phyloP scores from a whole-genome alignment of 768 basidiomycete genomes.

The Nidula microcarpa region DNA sequence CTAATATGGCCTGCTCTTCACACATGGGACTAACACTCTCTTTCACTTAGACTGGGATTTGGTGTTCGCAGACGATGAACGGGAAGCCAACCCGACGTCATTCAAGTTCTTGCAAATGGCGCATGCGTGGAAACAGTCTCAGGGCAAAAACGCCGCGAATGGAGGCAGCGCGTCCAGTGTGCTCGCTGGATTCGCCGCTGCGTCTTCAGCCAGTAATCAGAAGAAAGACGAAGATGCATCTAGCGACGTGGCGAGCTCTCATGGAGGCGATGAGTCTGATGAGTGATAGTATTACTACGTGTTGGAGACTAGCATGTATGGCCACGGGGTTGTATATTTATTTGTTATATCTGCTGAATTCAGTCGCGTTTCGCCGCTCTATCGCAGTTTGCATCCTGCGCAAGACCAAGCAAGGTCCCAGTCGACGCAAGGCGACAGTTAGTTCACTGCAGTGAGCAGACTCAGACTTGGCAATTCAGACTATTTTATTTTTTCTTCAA shows the following conservation, averaged over 20 bases:
- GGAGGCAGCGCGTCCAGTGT: conserved; percentile 26
- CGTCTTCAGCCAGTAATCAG: conserved; percentile 11
- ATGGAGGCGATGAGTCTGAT: conserved; percentile 27
- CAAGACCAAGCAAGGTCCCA: too few relatives aligned
- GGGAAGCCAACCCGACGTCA: conserved; percentile 86
- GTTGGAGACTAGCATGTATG: too few relatives aligned
- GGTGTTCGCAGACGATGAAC: conserved; percentile 94
- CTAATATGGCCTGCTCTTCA: background rate
- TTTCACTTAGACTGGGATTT: conserved; percentile 80
- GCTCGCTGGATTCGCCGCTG: conserved; percentile 48
- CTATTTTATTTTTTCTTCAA: too few relatives aligned
- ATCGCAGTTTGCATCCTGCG: too few relatives aligned
- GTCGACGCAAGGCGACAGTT: too few relatives aligned
- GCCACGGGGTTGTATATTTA: too few relatives aligned
- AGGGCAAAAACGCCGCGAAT: conserved; percentile 32
- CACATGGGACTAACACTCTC: background rate
- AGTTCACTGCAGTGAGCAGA: too few relatives aligned
- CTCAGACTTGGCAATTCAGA: too few relatives aligned
- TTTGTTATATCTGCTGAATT: too few relatives aligned
- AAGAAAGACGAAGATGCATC: conserved; percentile 32
- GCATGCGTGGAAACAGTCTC: conserved; percentile 78
- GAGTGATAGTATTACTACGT: too few relatives aligned
- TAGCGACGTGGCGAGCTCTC: conserved; percentile 55
- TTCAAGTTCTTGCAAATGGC: conserved; percentile 98
- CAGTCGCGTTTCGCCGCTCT: too few relatives aligned